Percentiles rank a stretch among this genome's conserved stretches.
phyloP scores from a whole-genome alignment of 2,329 filamentous ascomycete genomes.

The Xylariomycetidae sp. region DNA sequence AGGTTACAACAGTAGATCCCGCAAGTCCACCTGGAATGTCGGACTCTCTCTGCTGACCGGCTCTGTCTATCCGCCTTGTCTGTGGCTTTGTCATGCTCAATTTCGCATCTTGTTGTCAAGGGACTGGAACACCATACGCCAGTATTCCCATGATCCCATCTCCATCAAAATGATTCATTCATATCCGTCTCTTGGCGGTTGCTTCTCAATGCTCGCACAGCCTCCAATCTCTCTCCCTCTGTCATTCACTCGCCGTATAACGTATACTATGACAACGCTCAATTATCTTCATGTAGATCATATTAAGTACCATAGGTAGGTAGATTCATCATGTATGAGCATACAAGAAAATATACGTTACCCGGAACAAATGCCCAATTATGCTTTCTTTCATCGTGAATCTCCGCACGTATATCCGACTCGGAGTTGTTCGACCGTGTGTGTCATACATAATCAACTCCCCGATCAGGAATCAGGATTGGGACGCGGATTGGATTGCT shows the following conservation, averaged over 20 bases:
- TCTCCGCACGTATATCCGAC: too few species aligned
- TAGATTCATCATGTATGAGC: background rate
- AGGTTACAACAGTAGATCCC: too few species aligned
- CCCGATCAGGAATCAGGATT: too few species aligned
- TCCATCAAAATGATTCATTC: background rate
- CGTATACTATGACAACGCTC: constrained; percentile 5
- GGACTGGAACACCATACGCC: background rate
- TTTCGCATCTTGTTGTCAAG: background rate
- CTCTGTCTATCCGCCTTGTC: too few species aligned
- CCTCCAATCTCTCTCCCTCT: too few species aligned
- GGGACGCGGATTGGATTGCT: constrained; percentile 12
- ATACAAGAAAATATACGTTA: background rate
- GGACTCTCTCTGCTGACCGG: constrained; percentile 19
- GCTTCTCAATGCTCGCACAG: too few species aligned
- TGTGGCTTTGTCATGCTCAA: constrained; percentile 18
- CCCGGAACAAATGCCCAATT: background rate
- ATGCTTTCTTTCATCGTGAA: background rate
- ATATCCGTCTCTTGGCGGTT: too few species aligned
- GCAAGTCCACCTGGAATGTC: constrained; percentile 17
- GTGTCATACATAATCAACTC: too few species aligned
- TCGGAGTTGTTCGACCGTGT: too few species aligned
- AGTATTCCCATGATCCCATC: background rate
- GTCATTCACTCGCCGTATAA: too few species aligned
- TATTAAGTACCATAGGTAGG: background rate
- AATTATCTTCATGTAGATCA: constrained; percentile 1